Evolutionary conservation across 169 alveolate genomes (phyloP).

Genomic region (Blepharisma undulans): DNA sequence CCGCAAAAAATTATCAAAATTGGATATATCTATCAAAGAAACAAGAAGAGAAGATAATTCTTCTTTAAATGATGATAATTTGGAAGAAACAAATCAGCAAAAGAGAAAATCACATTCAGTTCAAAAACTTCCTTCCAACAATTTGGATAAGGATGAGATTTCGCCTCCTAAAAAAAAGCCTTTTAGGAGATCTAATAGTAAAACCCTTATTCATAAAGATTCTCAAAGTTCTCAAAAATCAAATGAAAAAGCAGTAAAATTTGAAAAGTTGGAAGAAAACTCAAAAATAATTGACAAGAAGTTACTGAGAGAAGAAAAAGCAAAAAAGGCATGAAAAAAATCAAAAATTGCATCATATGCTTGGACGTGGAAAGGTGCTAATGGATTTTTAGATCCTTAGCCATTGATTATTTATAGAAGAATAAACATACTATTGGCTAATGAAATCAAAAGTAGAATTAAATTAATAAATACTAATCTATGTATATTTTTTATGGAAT

Average conservation of each 20-base stretch:
- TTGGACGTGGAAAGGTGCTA: background rate
- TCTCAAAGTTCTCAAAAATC: background rate
- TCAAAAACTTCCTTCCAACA: background rate
- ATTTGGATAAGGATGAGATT: background rate
- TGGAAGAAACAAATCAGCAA: background rate
- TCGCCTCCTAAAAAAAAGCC: background rate
- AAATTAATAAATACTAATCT: too few relatives aligned
- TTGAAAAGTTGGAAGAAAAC: background rate
- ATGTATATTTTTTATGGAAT: too few relatives aligned
- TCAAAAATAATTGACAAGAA: background rate
- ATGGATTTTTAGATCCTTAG: background rate
- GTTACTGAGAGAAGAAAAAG: background rate
- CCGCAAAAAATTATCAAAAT: background rate
- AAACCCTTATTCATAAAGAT: background rate
- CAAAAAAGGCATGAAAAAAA: background rate
- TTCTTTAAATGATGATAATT: background rate
- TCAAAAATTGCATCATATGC: background rate
- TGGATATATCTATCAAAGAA: background rate
- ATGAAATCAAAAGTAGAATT: background rate
- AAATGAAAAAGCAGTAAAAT: background rate
- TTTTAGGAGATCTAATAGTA: background rate
- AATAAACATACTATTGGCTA: background rate
- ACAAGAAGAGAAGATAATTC: background rate
- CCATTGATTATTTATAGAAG: too few relatives aligned
- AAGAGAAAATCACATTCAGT: background rate